These are phyloP conservation scores for Immersiporthe knoxdaviesiana DNA, from an alignment of 2,329 filamentous ascomycete genomes.

Conservation along the genomic window DNA sequence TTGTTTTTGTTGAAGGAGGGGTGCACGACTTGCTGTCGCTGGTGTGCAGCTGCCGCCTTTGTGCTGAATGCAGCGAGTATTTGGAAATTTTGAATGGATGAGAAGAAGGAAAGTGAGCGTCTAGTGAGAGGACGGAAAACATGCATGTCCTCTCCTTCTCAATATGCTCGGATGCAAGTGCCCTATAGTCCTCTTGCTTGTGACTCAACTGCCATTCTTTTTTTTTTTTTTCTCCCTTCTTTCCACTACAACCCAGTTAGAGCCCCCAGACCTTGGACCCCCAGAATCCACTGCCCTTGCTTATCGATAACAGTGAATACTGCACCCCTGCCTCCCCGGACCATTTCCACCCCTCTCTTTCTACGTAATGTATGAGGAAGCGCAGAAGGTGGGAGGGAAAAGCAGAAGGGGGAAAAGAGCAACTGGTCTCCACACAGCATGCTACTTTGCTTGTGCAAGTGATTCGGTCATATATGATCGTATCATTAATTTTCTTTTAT, in stretches of 20 bases:
- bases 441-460: too few species aligned
- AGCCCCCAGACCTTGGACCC: neutral
- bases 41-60: slow-evolving; percentile 7
- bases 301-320: slow-evolving; percentile 19
- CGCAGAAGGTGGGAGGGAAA: too few species aligned
- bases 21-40: slow-evolving; percentile 15
- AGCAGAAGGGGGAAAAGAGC: neutral
- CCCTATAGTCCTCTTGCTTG: neutral
- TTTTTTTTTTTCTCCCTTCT: neutral
- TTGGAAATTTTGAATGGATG: neutral
- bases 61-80: neutral
- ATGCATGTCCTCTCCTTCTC: slow-evolving; percentile 26
- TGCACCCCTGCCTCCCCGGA: neutral
- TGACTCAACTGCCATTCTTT: slow-evolving; percentile 28
- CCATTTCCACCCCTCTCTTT: neutral
- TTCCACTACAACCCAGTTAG: neutral
- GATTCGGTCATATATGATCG: neutral
- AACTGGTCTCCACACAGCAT: neutral
- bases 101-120: slow-evolving; percentile 9
- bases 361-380: neutral
- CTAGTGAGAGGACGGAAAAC: slow-evolving; percentile 19
- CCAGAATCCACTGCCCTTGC: neutral
- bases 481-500: neutral
- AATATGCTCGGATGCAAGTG: slow-evolving; percentile 2
- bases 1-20: slow-evolving; percentile 24